Conservation (phyloP, 495 filamentous ascomycete species). For the Aspergillus wentii region DNA sequence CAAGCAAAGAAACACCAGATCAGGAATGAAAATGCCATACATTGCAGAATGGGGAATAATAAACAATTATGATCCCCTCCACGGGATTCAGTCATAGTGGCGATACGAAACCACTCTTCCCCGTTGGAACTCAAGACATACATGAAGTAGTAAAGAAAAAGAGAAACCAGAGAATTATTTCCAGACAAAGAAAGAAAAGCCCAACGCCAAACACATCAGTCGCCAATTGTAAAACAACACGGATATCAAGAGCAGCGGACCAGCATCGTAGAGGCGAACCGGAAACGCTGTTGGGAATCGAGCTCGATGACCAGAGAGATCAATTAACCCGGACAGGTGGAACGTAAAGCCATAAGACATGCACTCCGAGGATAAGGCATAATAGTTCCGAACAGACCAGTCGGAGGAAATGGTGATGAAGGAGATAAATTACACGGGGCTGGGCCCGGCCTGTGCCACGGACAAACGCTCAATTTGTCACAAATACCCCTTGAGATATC, state of each 20-base stretch:
- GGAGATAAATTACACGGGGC: constrained; percentile 27
- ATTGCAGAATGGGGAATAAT: background rate
- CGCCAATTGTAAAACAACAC: constrained; percentile 28
- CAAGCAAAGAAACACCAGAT: too few relatives aligned
- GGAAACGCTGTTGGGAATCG: constrained; percentile 15
- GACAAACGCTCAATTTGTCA: too few relatives aligned
- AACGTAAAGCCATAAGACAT: constrained; percentile 4
- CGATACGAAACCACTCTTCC: background rate
- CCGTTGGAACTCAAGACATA: background rate
- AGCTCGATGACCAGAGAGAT: constrained; percentile 13
- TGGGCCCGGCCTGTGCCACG: too few relatives aligned
- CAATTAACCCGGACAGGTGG: too few relatives aligned
- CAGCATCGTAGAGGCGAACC: constrained; percentile 13
- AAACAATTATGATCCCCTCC: background rate
- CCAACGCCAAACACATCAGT: constrained; percentile 33
- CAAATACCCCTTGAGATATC: too few relatives aligned
- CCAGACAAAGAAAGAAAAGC: constrained; percentile 15
- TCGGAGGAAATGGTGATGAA: constrained; percentile 25
- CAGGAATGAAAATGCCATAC: too few relatives aligned
- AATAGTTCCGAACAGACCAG: constrained; percentile 20
- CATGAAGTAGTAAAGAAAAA: constrained; percentile 1
- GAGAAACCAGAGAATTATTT: too few relatives aligned
- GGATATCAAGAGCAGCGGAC: constrained; percentile 35
- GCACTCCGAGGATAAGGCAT: constrained; percentile 3
- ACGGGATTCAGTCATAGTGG: background rate